Evolutionary conservation across 2,329 filamentous ascomycete species (phyloP).

Genomic region (Exophiala sp.): DNA sequence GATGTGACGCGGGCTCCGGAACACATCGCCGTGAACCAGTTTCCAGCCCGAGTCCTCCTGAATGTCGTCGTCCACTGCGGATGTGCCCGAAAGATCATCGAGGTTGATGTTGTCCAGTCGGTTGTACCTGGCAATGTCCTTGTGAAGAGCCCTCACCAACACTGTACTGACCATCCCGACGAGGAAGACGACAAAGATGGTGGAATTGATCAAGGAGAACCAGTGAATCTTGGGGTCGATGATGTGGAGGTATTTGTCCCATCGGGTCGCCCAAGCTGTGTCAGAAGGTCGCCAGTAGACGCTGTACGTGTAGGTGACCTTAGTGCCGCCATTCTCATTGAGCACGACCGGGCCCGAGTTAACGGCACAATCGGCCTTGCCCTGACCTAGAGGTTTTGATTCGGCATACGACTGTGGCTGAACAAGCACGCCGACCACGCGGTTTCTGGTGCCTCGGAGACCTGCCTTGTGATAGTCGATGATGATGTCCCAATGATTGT

Average conservation of each 20-base stretch:
- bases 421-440: constrained; percentile 88
- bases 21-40: constrained; percentile 93
- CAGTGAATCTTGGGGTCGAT: constrained; percentile 98
- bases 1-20: constrained; percentile 76
- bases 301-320: constrained; percentile 83
- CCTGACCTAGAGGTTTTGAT: constrained; percentile 41
- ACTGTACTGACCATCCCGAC: constrained; percentile 91
- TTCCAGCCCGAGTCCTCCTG: constrained; percentile 99
- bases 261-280: constrained; percentile 91
- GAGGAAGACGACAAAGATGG: constrained; percentile 88
- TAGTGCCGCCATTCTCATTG: constrained; percentile 55
- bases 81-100: constrained; percentile 78
- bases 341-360: constrained; percentile 50
- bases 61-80: constrained; percentile 74
- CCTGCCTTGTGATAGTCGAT: constrained; percentile 81
- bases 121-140: constrained; percentile 96
- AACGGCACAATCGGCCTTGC: constrained; percentile 58
- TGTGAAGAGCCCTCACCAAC: constrained; percentile 76
- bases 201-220: constrained; percentile 96
- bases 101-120: constrained; percentile 83
- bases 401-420: constrained; percentile 62
- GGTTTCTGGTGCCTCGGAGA: constrained; percentile 59
- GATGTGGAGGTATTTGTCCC: constrained; percentile 98
- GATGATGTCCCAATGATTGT: constrained; percentile 94
- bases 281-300: constrained; percentile 79